phyloP scores from a whole-genome alignment of 768 basidiomycete species.

The Leccinum imitatum region DNA sequence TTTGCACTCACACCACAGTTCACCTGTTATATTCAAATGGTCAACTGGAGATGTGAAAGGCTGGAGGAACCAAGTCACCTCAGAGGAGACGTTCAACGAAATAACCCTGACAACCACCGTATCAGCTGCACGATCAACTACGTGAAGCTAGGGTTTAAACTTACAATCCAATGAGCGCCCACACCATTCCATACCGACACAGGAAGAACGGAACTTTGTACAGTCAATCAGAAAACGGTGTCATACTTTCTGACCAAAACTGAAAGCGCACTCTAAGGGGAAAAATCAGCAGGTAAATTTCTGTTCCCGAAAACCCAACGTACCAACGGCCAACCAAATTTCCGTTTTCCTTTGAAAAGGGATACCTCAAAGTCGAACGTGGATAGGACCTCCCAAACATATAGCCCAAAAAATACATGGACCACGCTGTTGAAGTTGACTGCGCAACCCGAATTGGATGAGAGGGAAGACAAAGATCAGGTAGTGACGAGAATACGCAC shows the following conservation, averaged over 20 bases:
- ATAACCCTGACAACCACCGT: conserved; percentile 44
- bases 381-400: conserved; percentile 64
- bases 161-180: conserved; percentile 63
- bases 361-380: conserved; percentile 71
- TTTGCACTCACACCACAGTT: conserved; percentile 52
- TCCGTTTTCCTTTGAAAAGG: conserved; percentile 53
- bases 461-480: background rate
- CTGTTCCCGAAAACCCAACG: conserved; percentile 23
- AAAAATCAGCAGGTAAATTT: conserved; percentile 4
- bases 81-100: conserved; percentile 49
- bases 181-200: conserved; percentile 71
- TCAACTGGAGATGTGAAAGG: background rate
- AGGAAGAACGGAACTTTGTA: conserved; percentile 61
- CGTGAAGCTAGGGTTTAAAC: conserved; percentile 4
- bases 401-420: conserved; percentile 63
- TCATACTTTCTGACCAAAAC: background rate
- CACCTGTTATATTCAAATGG: conserved; percentile 36
- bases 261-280: conserved; percentile 15
- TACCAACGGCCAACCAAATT: conserved; percentile 70
- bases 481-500: conserved; percentile 16
- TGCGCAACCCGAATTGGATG: conserved; percentile 24
- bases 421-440: conserved; percentile 60
- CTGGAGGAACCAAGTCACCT: conserved; percentile 12
- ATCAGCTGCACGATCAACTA: background rate
- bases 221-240: conserved; percentile 7